A percentile compares a stretch with the other conserved stretches of the same genome.
Conservation (phyloP, 305 asterid genomes). For the Salvia sclarea region DNA sequence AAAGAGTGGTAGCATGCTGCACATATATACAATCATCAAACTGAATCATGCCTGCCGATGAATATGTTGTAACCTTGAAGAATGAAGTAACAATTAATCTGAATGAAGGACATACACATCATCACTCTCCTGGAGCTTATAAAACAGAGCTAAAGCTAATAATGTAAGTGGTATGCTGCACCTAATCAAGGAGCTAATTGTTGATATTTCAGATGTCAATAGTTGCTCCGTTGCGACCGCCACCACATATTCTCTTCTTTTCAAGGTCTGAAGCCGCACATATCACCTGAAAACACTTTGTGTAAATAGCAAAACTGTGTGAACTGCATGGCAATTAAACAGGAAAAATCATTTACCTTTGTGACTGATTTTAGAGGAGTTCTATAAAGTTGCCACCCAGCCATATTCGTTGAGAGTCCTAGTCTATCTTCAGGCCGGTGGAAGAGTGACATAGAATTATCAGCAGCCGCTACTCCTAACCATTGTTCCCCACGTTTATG, state of each 20-base stretch:
- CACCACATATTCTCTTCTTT: conserved; percentile 86
- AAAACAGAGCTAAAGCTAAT: too few relatives aligned
- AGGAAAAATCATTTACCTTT: conserved; percentile 49
- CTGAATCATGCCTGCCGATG: too few relatives aligned
- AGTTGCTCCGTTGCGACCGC: conserved; percentile 95
- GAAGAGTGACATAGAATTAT: conserved; percentile 95
- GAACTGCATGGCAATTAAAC: too few relatives aligned
- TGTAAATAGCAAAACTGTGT: too few relatives aligned
- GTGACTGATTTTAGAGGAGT: conserved; percentile 86
- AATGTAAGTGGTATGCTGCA: too few relatives aligned
- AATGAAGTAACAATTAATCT: too few relatives aligned
- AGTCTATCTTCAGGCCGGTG: conserved; percentile 94
- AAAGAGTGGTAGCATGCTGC: too few relatives aligned
- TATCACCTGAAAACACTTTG: conserved; percentile 58
- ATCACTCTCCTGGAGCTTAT: too few relatives aligned
- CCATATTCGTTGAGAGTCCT: conserved; percentile 70
- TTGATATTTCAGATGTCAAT: conserved; percentile 77
- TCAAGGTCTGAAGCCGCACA: conserved; percentile 88
- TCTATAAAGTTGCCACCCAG: conserved; percentile 97
- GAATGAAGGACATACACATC: too few relatives aligned
- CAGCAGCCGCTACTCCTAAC: conserved; percentile 97
- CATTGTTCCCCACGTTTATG: conserved; percentile 83
- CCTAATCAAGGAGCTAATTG: too few relatives aligned
- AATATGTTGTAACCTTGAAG: too few relatives aligned
- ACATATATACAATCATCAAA: too few relatives aligned